Evolutionary conservation across 148 eudicot genomes (phyloP), one percentile per base, ranked within the genome.

Genomic region (Vaccinium vitisidaea): DNA sequence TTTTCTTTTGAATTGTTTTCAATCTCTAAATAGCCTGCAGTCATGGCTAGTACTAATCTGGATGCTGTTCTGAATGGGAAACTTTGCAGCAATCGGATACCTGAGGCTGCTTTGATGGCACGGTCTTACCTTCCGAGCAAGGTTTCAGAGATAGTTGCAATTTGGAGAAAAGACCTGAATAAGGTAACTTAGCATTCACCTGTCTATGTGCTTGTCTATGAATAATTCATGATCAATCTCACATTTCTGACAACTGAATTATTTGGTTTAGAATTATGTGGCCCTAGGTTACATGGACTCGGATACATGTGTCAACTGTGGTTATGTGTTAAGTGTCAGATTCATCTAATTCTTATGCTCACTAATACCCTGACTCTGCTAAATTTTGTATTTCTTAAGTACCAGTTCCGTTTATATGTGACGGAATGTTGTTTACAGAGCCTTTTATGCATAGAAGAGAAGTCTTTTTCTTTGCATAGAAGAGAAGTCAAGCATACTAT

Each of bases 71-170:
- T 77, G 65, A 89, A 86, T 75, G 82, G 65, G 56, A 67, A 88
- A 81, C 59, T 77, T 85, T 90, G 87, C 95, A 95, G 97, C 91
- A 96, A 96, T 83, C 95, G 99, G 86, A 93, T 96, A 85, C 99
- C 97, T 63, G 98, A 96, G 86, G 99, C 98, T 89, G 98, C 98
- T 90, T 84, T 96, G 84, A 93, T 96, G 98, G 99, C 97, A 49
- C 90, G 98, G 76, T 96, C 99, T 81, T 94, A 94, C 88, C 96
- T 96, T 82, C 99, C 99, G 50, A 96, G 99, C 90, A 96, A 92
- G 90, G 98, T 95, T 80, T 91, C 99, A 49, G 94, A 96, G 89
- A 92, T 96, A 82, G 98, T 96, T 83, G 92, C 92, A 65, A 84
- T 93, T 77, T 96, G 99, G 99, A 93, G 95, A 90, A 94, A 93